Base-by-base conservation (phyloP, 495 filamentous ascomycete species). In the Talaromyces ruber region DNA sequence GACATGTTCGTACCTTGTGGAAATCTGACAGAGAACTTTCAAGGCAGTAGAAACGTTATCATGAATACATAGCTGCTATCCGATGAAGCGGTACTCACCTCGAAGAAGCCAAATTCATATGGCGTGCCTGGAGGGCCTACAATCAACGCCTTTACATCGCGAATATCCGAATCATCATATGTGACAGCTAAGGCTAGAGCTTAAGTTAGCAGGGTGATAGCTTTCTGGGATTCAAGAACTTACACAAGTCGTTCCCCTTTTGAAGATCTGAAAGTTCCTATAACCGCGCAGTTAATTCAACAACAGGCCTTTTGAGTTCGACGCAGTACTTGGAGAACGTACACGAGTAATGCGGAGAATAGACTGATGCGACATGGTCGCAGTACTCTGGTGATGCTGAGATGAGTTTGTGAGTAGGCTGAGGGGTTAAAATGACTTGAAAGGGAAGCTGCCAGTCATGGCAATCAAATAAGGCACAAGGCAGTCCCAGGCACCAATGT, bases 71-170 rank as follows among this genome's bases (percentile, higher is more conserved):
- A 32, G 9, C 34, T 34, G 51, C 24, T 8, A 18, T 12, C 56
- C 18, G 39, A 39, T 43, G 37, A 21, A 53, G 57, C 60, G 18
- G 11, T 51, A 53, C 50, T 50, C 54, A 93, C 91, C 84, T 96
- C 90, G 68, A 96, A 98, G 80, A 96, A 97, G 4, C 93, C 94
- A 68, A 96, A 95, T 67, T 97, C 92, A 71, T 98, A 98, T 0
- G 94, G 93, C 0, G 94, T 96, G 59, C 93, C 93, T 55, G 94
- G 92, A 7, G 95, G 93, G 0, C 94, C 94, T 59, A 98, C 84
- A 63, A 98, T 90, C 55, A 98, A 73, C 34, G 93, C 95, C 65
- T 84, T 87, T 47, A 98, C 88, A 63, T 93, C 88, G 32, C 92
- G 88, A 55, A 97, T 87, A 73, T 98, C 91, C 61, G 83, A 83